Percentiles rank a stretch among this genome's conserved stretches.
Conservation (phyloP, 164 flowering plant genomes). For the Aristolochia fimbriata region DNA sequence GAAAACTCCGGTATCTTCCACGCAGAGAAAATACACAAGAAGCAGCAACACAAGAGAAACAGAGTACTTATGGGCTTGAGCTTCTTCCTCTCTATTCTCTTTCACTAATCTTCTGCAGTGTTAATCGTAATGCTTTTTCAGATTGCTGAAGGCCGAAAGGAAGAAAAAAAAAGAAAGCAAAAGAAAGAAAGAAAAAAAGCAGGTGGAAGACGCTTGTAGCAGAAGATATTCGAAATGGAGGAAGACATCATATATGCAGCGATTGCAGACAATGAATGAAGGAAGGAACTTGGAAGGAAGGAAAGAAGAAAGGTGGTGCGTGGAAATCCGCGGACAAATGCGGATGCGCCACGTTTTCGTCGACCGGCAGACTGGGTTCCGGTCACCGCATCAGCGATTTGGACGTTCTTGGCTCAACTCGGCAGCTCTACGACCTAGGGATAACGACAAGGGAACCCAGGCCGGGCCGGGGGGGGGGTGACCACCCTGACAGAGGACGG, state of each 20-base stretch:
- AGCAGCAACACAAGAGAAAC: background rate
- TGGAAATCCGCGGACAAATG: background rate
- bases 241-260: background rate
- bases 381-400: slow-evolving; percentile 19
- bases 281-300: too few species aligned
- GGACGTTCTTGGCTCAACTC: slow-evolving; percentile 19
- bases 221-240: slow-evolving; percentile 9
- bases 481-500: too few species aligned
- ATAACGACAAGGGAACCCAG: too few species aligned
- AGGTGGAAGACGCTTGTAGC: slow-evolving; percentile 12
- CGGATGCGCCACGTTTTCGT: slow-evolving; percentile 10
- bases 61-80: too few species aligned
- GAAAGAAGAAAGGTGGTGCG: too few species aligned
- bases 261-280: too few species aligned
- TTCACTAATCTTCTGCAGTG: background rate
- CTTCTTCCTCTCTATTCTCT: background rate
- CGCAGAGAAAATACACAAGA: background rate
- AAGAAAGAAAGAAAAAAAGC: background rate
- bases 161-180: too few species aligned
- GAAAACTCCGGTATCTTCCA: too few species aligned
- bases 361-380: slow-evolving; percentile 4
- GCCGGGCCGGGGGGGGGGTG: too few species aligned
- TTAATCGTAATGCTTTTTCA: background rate
- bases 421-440: background rate
- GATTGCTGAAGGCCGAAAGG: background rate